Evolutionary conservation across 208 protist genomes (phyloP).

Genomic region (Endotrypanum monterogeii): DNA sequence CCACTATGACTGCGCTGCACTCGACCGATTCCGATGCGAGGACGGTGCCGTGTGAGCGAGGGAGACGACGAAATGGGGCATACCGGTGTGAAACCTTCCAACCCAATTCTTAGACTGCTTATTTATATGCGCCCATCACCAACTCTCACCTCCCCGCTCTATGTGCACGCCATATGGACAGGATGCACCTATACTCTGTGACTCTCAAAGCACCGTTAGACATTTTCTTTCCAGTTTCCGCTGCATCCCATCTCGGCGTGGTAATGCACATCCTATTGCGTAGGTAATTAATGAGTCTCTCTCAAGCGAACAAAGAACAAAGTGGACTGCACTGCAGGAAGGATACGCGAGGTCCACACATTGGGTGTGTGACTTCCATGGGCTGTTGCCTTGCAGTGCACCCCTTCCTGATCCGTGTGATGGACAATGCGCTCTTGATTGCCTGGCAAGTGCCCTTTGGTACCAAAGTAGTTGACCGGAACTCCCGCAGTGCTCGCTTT

Average conservation of each 20-base stretch:
- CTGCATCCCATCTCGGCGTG: neutral
- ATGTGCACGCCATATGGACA: neutral
- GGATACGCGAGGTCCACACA: neutral
- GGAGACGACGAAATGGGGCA: neutral
- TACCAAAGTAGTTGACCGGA: neutral
- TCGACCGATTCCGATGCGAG: conserved; percentile 54
- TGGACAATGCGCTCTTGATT: neutral
- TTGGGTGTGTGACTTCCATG: no score
- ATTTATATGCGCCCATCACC: neutral
- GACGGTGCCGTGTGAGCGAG: conserved; percentile 17
- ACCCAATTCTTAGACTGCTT: neutral
- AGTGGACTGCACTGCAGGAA: neutral
- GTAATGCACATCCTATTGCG: neutral
- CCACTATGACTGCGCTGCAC: conserved; percentile 47
- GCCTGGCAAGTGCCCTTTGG: neutral
- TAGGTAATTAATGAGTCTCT: neutral
- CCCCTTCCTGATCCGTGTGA: neutral
- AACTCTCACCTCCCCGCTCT: neutral
- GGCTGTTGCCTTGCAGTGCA: neutral
- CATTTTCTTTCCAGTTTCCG: neutral
- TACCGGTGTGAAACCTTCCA: neutral
- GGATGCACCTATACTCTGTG: neutral
- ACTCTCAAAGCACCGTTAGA: neutral
- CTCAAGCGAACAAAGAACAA: neutral
- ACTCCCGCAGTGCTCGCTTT: neutral